These are phyloP conservation scores for Choiromyces venosus DNA, from an alignment of 495 filamentous ascomycete genomes.

Conservation along the genomic window DNA sequence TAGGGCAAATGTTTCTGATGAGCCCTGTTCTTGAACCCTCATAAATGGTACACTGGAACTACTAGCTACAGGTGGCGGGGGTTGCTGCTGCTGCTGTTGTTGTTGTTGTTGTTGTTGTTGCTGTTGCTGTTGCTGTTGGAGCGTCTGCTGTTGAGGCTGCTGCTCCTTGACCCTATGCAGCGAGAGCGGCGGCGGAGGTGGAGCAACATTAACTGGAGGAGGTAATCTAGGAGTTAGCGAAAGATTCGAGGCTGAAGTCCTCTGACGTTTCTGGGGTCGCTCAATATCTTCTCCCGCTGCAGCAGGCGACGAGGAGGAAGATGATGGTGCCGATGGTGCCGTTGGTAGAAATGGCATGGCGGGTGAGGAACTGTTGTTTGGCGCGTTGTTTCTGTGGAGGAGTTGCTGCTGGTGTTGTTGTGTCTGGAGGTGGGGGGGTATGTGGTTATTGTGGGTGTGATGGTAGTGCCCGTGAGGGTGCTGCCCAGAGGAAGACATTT, in stretches of 20 bases:
- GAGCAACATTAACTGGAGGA: conserved; percentile 32
- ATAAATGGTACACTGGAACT: conserved; percentile 29
- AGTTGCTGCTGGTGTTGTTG: conserved; percentile 31
- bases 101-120: conserved; percentile 29
- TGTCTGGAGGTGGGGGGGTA: conserved; percentile 17
- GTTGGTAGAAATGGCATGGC: conserved; percentile 30
- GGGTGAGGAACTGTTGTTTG: conserved; percentile 27
- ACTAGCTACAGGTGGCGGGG: conserved; percentile 14
- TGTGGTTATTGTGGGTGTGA: conserved; percentile 11
- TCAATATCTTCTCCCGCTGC: conserved; percentile 21
- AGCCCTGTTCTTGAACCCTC: conserved; percentile 38
- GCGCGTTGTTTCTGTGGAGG: conserved; percentile 16
- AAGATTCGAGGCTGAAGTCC: conserved; percentile 30
- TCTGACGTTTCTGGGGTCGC: conserved; percentile 37
- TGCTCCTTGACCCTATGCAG: conserved; percentile 11
- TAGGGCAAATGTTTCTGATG: conserved; percentile 40
- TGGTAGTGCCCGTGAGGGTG: not conserved
- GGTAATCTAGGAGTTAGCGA: conserved; percentile 26
- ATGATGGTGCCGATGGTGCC: conserved; percentile 32
- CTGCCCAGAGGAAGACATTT: not conserved
- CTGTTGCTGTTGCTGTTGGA: conserved; percentile 34
- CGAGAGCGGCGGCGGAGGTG: conserved; percentile 23
- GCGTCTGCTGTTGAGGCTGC: conserved; percentile 13
- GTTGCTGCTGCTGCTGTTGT: conserved; percentile 20
- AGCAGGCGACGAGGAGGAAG: conserved; percentile 30